These are phyloP conservation scores for Lepiota venenata DNA, from an alignment of 768 basidiomycete genomes.

Conservation along the genomic window DNA sequence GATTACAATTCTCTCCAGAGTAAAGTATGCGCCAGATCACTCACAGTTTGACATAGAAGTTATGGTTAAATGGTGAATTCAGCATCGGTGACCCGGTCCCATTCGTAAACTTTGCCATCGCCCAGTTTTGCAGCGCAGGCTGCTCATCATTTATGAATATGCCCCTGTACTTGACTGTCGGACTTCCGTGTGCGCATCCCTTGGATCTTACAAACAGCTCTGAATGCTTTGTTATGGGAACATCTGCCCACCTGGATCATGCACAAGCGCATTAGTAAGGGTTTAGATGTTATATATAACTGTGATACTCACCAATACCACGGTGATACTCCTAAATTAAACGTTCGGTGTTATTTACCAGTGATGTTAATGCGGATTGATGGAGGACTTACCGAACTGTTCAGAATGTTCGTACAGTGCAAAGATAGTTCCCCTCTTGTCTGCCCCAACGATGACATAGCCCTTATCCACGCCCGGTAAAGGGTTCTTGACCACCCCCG, in stretches of 20 bases:
- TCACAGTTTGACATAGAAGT: constrained; percentile 54
- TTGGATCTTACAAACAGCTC: constrained; percentile 41
- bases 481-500: constrained; percentile 49
- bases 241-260: constrained; percentile 67
- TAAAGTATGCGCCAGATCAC: constrained; percentile 15
- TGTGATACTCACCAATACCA: constrained; percentile 51
- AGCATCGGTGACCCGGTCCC: constrained; percentile 46
- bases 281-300: background rate
- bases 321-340: constrained; percentile 51
- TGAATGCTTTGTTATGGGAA: constrained; percentile 48
- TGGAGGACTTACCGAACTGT: constrained; percentile 47
- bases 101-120: constrained; percentile 62
- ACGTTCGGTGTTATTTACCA: constrained; percentile 10
- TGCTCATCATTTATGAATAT: constrained; percentile 77
- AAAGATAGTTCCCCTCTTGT: constrained; percentile 66
- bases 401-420: constrained; percentile 65
- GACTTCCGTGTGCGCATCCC: constrained; percentile 53
- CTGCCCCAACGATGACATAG: constrained; percentile 64
- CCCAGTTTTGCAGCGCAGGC: constrained; percentile 69
- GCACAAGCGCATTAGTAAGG: background rate
- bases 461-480: constrained; percentile 53
- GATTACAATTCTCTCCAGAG: background rate
- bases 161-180: constrained; percentile 67
- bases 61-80: constrained; percentile 58
- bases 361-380: background rate